Conservation (phyloP, 2,329 filamentous ascomycete genomes). For the Pseudocercospora crystallina region DNA sequence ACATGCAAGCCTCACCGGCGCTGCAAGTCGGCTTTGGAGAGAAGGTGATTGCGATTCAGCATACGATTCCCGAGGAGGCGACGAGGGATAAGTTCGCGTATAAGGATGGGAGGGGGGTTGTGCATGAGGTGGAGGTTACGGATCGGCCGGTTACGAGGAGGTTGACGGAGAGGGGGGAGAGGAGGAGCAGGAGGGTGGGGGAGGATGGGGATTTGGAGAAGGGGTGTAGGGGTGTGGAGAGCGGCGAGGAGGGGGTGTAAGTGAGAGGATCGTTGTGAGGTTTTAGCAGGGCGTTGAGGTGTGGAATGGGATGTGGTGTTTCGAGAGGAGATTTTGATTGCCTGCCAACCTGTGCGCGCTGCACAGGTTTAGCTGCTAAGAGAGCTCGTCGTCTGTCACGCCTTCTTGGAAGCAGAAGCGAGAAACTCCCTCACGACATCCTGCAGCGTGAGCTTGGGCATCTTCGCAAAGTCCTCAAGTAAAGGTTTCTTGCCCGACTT, state of each 20-base stretch:
- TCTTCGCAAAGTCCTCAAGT: constrained; percentile 13
- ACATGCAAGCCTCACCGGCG: not conserved
- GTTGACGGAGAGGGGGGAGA: not conserved
- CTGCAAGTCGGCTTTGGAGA: constrained; percentile 7
- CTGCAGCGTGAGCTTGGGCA: constrained; percentile 12
- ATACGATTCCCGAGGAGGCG: constrained; percentile 2
- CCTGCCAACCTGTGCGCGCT: too few species aligned
- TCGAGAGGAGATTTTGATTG: too few species aligned
- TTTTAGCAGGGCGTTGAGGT: too few species aligned
- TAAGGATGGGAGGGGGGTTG: constrained; percentile 5
- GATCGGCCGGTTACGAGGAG: constrained; percentile 6
- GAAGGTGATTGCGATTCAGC: constrained; percentile 3
- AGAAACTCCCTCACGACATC: constrained; percentile 4
- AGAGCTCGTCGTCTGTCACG: too few species aligned
- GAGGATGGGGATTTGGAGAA: too few species aligned
- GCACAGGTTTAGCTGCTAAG: too few species aligned
- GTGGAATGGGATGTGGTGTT: too few species aligned
- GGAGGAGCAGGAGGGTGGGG: not conserved
- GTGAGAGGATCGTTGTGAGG: too few species aligned
- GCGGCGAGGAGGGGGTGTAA: too few species aligned
- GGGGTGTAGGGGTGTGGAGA: too few species aligned
- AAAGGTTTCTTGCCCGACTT: constrained; percentile 11
- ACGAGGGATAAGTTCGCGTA: constrained; percentile 12
- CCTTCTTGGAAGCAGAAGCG: too few species aligned
- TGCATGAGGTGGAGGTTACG: constrained; percentile 14